Evolutionary conservation across 495 filamentous ascomycete species (phyloP).

Genomic region (Cercophora newfieldiana): DNA sequence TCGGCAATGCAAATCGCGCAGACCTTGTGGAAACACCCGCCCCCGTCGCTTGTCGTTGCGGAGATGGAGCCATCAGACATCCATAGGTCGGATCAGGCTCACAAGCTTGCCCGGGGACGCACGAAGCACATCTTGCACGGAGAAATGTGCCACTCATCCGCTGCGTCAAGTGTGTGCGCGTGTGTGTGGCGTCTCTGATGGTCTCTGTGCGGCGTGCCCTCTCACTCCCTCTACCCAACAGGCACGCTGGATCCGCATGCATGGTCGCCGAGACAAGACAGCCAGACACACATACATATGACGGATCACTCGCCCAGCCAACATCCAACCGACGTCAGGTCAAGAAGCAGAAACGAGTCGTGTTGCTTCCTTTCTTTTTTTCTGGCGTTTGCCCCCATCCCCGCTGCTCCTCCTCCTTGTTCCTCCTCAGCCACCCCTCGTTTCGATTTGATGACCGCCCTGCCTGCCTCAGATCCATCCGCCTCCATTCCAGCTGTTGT

Average conservation of each 20-base stretch:
- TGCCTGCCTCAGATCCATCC: too few species aligned
- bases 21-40: constrained; percentile 14
- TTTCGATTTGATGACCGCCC: background rate
- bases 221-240: background rate
- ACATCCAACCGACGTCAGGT: background rate
- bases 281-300: constrained; percentile 2
- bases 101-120: background rate
- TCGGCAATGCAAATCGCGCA: constrained; percentile 20
- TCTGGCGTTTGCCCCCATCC: background rate
- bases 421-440: background rate
- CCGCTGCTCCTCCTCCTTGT: background rate
- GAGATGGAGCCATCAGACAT: background rate
- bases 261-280: background rate
- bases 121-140: background rate
- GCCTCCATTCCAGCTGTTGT: background rate
- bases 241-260: background rate
- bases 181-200: background rate
- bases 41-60: background rate
- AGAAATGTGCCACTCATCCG: background rate
- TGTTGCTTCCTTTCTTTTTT: background rate
- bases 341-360: background rate
- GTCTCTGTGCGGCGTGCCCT: background rate
- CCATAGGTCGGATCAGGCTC: background rate
- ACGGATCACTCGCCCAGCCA: background rate
- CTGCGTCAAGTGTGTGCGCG: background rate